Percentiles rank a stretch among this genome's conserved stretches.
phyloP scores from a whole-genome alignment of 306 rosid genomes.

The Fragaria iinumae region DNA sequence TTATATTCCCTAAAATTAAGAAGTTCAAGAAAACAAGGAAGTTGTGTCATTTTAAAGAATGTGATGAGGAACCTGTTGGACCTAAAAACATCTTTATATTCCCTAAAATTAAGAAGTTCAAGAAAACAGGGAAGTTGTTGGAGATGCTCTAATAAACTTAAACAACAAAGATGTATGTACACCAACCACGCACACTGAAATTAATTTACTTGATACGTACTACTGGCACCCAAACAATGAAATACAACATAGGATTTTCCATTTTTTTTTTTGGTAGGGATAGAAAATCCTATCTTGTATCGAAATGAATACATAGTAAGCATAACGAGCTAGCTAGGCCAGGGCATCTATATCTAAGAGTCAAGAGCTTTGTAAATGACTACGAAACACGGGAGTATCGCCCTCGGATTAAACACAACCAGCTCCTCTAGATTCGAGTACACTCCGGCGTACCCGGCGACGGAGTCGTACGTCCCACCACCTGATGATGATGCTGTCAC shows the following conservation, averaged over 20 bases:
- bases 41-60: too few relatives aligned
- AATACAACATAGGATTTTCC: constrained; percentile 9
- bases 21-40: too few relatives aligned
- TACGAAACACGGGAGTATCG: constrained; percentile 91
- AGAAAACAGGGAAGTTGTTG: too few relatives aligned
- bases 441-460: constrained; percentile 55
- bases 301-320: neutral
- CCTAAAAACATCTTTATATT: too few relatives aligned
- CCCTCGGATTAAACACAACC: constrained; percentile 70
- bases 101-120: too few relatives aligned
- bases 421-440: constrained; percentile 90
- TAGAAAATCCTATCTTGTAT: neutral
- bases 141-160: neutral
- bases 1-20: too few relatives aligned
- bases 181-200: neutral
- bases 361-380: constrained; percentile 67
- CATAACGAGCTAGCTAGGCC: neutral
- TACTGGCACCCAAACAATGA: neutral
- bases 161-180: neutral
- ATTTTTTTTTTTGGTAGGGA: too few relatives aligned
- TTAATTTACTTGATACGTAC: neutral
- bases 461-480: constrained; percentile 61
- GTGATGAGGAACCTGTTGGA: too few relatives aligned
- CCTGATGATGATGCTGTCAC: neutral
- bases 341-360: neutral